Evolutionary conservation across 768 basidiomycete species (phyloP), one percentile per base, ranked within the genome.

Genomic region (Mrakia frigida): DNA sequence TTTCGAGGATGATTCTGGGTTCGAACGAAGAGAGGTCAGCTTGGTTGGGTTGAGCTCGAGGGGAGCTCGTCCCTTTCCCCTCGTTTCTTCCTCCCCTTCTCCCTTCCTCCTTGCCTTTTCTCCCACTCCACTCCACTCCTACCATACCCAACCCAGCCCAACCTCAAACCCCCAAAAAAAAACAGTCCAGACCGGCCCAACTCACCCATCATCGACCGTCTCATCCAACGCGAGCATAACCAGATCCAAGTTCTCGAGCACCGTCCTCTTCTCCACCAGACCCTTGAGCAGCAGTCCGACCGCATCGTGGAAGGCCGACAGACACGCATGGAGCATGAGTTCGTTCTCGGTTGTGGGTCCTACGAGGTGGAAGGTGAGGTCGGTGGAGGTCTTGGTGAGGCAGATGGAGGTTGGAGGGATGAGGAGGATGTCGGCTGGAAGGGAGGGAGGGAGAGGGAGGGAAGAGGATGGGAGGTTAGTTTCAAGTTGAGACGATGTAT

Each of bases 171-270:
- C n/a, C 31, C 28, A 41, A 18, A n/a, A n/a, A n/a, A n/a, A n/a
- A n/a, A n/a, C n/a, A n/a, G n/a, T n/a, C 41, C 23, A 5, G 21
- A 21, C n/a, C 23, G 21, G 10, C n/a, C 14, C n/a, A 3, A 86
- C 90, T 80, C 83, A 98, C 96, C 97, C 97, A 82, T 99, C 94
- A 83, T 99, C 97, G 76, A 98, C 90, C 3, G 94, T 96, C 86
- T 99, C 97, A 84, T 98, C 97, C 70, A 98, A 85, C 80, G 94
- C 95, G 33, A 99, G 85, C 71, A 98, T 83, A 14, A 97, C 92
- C 74, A 98, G 81, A 84, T 98, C 97, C 68, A 98, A 84, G 84
- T 94, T 98, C 85, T 98, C 97, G 71, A 98, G 85, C 60, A 98
- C 90, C 14, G 90, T 92, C 21, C 96, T 87, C 85, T 98, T 98